Evolutionary conservation across 306 rosid genomes (phyloP), one percentile per base, ranked within the genome.

Genomic region (Amphicarpaea edgeworthii): DNA sequence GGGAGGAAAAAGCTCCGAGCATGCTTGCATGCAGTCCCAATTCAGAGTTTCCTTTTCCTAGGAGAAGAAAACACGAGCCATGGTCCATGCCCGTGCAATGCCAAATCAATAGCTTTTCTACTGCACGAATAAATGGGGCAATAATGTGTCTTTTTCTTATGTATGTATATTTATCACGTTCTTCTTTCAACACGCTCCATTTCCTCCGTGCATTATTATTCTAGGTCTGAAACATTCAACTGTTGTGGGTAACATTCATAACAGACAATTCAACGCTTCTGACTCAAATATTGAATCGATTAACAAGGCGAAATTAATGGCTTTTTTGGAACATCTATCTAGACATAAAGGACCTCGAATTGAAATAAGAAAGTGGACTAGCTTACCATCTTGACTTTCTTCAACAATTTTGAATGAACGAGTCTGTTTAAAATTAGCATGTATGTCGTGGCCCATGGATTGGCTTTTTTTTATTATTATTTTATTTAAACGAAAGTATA

Each of bases 241-340:
- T 28, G 17, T 71, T 3, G 12, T n/a, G 32, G 7, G 34, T 21
- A 38, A 54, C 2, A 40, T 7, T 7, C 46, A 38, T 11, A 38
- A 0, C 65, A 38, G 24, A 54, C 65, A 19, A 19, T 64, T 64
- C 70, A 64, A 40, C n/a, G n/a, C 3, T 9, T 2, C 49, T 5
- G 11, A 17, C 6, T n/a, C 9, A 8, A 4, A 8, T 28, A 3
- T 28, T 23, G 6, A 66, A 14, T 41, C 12, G 0, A 8, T 38
- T 42, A 67, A 72, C 76, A 3, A 9, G 30, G 38, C 67, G 67
- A 55, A 72, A 72, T 38, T 72, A 21, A 72, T 37, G 77, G 67
- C 77, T 72, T 72, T 55, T 55, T 15, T 0, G 10, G 23, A 71
- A 38, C 0, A 70, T 20, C 37, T 0, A 70, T 17, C 49, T 50